Evolutionary conservation across 1,284 basidiomycete genomes (phyloP).

Genomic region (Tilletia walkeri): DNA sequence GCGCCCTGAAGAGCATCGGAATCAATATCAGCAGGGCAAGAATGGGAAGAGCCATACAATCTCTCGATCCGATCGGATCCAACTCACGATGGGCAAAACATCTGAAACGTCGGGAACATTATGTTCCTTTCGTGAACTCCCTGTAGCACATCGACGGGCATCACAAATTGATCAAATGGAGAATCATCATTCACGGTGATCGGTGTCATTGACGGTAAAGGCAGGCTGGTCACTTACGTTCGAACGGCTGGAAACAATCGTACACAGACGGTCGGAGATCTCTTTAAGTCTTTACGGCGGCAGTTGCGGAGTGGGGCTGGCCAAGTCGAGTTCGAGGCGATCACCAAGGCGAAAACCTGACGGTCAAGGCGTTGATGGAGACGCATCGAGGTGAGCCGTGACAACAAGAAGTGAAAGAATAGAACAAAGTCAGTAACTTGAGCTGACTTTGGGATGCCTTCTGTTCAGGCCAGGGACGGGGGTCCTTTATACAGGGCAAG

Average conservation of each 20-base stretch:
- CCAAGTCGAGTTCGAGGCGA: conserved; percentile 58
- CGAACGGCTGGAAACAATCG: conserved; percentile 56
- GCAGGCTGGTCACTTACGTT: conserved; percentile 56
- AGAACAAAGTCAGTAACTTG: too few relatives aligned
- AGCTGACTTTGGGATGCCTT: too few relatives aligned
- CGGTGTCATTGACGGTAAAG: conserved; percentile 58
- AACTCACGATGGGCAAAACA: background rate
- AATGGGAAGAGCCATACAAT: background rate
- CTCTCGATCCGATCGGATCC: background rate
- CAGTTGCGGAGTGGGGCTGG: conserved; percentile 40
- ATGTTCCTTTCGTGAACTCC: conserved; percentile 13
- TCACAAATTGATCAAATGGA: conserved; percentile 57
- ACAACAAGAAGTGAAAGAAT: too few relatives aligned
- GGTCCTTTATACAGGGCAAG: conserved; percentile 53
- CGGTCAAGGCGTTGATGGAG: conserved; percentile 54
- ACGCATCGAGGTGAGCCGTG: conserved; percentile 28
- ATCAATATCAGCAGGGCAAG: background rate
- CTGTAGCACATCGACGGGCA: conserved; percentile 8
- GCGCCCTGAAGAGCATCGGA: background rate
- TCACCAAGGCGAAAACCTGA: conserved; percentile 57
- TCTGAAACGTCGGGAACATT: background rate
- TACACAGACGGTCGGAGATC: conserved; percentile 57
- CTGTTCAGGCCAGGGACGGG: conserved; percentile 20
- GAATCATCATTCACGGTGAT: conserved; percentile 61
- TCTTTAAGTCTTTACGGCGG: conserved; percentile 52